Percentiles rank a stretch among this genome's conserved stretches.
phyloP scores from a whole-genome alignment of 2,329 filamentous ascomycete species.

The Aspergillus vadensis region DNA sequence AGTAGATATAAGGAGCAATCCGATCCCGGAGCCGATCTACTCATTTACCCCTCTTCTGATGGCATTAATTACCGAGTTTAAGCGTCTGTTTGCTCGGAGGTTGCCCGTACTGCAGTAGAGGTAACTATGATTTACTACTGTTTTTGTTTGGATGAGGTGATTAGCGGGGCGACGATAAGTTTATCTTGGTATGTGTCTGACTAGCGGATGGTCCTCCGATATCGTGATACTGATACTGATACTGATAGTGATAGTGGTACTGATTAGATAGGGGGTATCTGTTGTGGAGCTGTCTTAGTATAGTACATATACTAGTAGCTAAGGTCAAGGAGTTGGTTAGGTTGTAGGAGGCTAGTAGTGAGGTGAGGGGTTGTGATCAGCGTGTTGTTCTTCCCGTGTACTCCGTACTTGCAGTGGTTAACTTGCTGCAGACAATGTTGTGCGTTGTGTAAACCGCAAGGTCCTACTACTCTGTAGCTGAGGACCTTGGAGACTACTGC shows the following conservation, averaged over 20 bases:
- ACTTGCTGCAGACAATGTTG: neutral
- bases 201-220: neutral
- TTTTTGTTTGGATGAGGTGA: neutral
- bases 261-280: neutral
- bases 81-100: neutral
- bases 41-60: conserved; percentile 2
- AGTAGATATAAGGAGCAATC: neutral
- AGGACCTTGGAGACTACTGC: neutral
- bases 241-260: neutral
- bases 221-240: neutral
- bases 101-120: neutral
- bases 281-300: neutral
- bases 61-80: neutral
- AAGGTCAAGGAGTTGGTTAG: too few relatives aligned
- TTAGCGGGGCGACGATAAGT: neutral
- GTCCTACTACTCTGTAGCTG: neutral
- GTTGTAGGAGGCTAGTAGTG: too few relatives aligned
- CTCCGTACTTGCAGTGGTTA: too few relatives aligned
- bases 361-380: too few relatives aligned
- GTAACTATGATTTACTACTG: too few relatives aligned
- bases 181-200: neutral
- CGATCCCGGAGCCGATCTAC: neutral
- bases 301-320: too few relatives aligned
- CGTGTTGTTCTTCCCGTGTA: too few relatives aligned
- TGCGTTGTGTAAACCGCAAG: neutral